A percentile compares a stretch with the other conserved stretches of the same genome.
Conservation (phyloP, 257 asterid species). For the Gentiana macrophylla region DNA sequence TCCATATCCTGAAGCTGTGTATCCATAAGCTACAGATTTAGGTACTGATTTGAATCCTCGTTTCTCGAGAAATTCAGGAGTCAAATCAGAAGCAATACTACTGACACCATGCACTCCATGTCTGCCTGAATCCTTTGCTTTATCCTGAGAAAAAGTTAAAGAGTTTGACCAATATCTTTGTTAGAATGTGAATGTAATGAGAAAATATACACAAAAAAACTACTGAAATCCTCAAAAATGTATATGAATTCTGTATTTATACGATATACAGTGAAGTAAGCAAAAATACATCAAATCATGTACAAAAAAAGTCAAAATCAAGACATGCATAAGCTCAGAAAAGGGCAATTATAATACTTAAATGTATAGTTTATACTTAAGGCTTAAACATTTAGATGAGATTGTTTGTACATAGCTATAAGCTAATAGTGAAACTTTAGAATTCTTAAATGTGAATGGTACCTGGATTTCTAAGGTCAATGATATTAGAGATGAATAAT, state of each 20-base stretch:
- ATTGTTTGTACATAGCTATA: too few relatives aligned
- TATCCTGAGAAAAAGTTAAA: conserved; percentile 36
- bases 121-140: conserved; percentile 55
- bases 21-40: conserved; percentile 71
- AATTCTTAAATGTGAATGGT: too few relatives aligned
- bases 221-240: background rate
- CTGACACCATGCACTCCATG: conserved; percentile 63
- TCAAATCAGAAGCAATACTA: conserved; percentile 46
- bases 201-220: background rate
- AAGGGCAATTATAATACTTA: too few relatives aligned
- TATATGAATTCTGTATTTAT: too few relatives aligned
- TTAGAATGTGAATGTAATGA: background rate
- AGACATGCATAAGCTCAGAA: too few relatives aligned
- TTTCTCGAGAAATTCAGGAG: conserved; percentile 50
- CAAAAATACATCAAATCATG: too few relatives aligned
- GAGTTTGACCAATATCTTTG: background rate
- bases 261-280: too few relatives aligned
- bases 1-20: conserved; percentile 85
- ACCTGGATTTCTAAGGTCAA: conserved; percentile 79
- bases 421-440: conserved; percentile 3
- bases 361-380: too few relatives aligned
- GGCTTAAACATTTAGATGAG: too few relatives aligned
- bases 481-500: conserved; percentile 63
- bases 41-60: conserved; percentile 54
- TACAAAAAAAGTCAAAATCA: too few relatives aligned